phyloP scores from a whole-genome alignment of 2,329 filamentous ascomycete species.

The Epicoccum sorghinum region DNA sequence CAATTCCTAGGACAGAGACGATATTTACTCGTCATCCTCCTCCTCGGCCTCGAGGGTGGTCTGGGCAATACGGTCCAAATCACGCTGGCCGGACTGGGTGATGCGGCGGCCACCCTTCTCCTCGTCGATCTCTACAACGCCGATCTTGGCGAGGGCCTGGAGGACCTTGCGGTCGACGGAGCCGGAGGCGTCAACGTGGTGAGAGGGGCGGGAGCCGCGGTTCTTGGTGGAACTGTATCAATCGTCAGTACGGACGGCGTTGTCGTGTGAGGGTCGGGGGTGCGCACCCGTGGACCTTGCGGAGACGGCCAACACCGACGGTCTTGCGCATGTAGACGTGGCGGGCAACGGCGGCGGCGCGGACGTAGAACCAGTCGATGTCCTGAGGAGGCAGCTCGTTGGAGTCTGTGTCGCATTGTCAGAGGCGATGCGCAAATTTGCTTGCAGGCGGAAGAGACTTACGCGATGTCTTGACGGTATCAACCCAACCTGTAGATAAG shows the following conservation, averaged over 20 bases:
- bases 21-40: slow-evolving; percentile 50
- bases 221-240: slow-evolving; percentile 75
- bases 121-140: slow-evolving; percentile 96
- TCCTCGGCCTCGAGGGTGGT: slow-evolving; percentile 59
- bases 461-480: slow-evolving; percentile 95
- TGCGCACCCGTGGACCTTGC: slow-evolving; percentile 79
- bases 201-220: slow-evolving; percentile 86
- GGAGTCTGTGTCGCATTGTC: slow-evolving; percentile 59
- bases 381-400: slow-evolving; percentile 98
- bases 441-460: slow-evolving; percentile 21
- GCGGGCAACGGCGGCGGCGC: slow-evolving; percentile 92
- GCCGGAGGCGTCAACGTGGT: slow-evolving; percentile 95
- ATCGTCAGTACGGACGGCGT: not conserved
- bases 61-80: slow-evolving; percentile 80
- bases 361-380: slow-evolving; percentile 92
- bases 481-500: slow-evolving; percentile 85
- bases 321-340: slow-evolving; percentile 99
- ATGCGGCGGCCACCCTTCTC: slow-evolving; percentile 98
- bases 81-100: slow-evolving; percentile 96
- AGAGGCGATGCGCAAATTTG: slow-evolving; percentile 10
- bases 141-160: slow-evolving; percentile 98
- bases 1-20: slow-evolving; percentile 6
- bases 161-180: slow-evolving; percentile 96
- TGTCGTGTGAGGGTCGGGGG: not conserved
- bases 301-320: slow-evolving; percentile 95